Evolutionary conservation across 176 grass and related monocot species (phyloP).

Genomic region (Cymbopogon citratus): DNA sequence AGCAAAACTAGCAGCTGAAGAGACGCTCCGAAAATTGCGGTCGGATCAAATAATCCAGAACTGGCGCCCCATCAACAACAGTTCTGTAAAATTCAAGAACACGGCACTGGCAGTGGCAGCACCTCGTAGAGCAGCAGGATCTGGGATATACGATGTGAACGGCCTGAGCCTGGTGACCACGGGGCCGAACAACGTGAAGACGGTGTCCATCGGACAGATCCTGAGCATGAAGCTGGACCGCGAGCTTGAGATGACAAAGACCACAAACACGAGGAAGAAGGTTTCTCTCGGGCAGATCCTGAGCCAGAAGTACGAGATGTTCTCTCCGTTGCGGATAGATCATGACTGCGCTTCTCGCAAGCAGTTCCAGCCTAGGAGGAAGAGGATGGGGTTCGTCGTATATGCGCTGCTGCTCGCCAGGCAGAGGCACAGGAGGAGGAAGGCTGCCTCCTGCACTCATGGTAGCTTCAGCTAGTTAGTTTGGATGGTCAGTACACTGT

Average conservation of each 20-base stretch:
- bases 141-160: conserved; percentile 64
- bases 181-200: conserved; percentile 16
- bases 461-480: conserved; percentile 34
- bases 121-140: conserved; percentile 28
- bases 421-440: conserved; percentile 54
- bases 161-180: conserved; percentile 67
- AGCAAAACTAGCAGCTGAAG: conserved; percentile 50
- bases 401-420: conserved; percentile 58
- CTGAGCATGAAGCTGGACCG: conserved; percentile 80
- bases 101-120: not conserved
- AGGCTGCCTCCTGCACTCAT: conserved; percentile 21
- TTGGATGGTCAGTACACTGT: not conserved
- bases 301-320: conserved; percentile 64
- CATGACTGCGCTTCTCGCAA: conserved; percentile 40
- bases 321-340: conserved; percentile 47
- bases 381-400: conserved; percentile 55
- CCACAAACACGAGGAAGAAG: conserved; percentile 24
- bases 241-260: conserved; percentile 40
- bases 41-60: conserved; percentile 51
- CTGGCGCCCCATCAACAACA: conserved; percentile 33
- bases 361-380: conserved; percentile 50
- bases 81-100: conserved; percentile 67
- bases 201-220: conserved; percentile 91
- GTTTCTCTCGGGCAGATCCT: conserved; percentile 85
- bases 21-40: conserved; percentile 47